Base-by-base conservation (phyloP, 2,329 filamentous ascomycete species). In the Fusarium cicatricum region DNA sequence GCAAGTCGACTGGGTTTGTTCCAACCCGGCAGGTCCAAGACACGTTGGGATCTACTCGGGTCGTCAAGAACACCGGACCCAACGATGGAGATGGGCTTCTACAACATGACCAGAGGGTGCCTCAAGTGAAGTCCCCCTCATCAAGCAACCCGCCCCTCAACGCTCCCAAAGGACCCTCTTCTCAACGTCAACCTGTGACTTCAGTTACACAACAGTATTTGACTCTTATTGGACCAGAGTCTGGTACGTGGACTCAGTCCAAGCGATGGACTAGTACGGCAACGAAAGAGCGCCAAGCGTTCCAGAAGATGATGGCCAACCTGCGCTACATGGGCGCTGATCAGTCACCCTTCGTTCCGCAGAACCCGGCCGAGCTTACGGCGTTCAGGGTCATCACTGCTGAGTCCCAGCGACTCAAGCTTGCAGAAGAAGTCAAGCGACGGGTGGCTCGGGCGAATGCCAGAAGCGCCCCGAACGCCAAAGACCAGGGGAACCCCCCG, bases 221-320 rank as follows among this genome's bases (percentile, higher is more conserved):
- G 11, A 38, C 33, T 11, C 15, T 60, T 12, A 21, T 23, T 9
- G 38, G 37, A 8, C 26, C 53, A 15, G 57, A 72, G 8, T 36
- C 64, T 21, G 73, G 68, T 26, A 66, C 67, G 16, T 77, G 75
- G 75, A 70, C 74, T 12, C 72, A 76, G 31, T 77, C 75, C 41
- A 75, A 71, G 59, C 70, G 70, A 46, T 78, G 76, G 76, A 64
- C 71, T n/a, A 77, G 74, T 57, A 54, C 67, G 10, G 68, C 70
- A 33, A 71, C 70, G 16, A 70, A 68, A 36, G 72, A 74, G 42
- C 70, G 71, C n/a, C 66, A 60, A 26, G 66, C 57, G 5, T 78
- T 75, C 50, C 64, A 72, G n/a, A 77, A 69, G 56, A 67, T 74
- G 65, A 64, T 67, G 62, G 60, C 67, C n/a, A 74, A 74, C 38